A percentile compares a stretch with the other conserved stretches of the same genome.
phyloP scores from a whole-genome alignment of 768 basidiomycete genomes.

The Amanita fuliginea region DNA sequence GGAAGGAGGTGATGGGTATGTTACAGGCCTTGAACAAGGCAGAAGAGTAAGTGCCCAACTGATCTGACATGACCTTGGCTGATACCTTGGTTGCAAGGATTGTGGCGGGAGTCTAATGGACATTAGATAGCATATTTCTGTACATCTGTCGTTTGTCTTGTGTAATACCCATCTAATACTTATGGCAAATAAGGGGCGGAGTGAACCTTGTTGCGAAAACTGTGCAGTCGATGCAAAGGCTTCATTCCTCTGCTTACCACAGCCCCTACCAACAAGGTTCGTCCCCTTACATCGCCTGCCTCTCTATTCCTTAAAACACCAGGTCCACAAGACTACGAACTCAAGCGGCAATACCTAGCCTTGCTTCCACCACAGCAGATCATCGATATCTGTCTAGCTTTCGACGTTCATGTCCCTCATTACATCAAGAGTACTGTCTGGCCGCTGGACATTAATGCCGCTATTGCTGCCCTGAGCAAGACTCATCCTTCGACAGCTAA shows the following conservation, averaged over 20 bases:
- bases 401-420: constrained; percentile 57
- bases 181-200: constrained; percentile 4
- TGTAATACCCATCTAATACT: constrained; percentile 4
- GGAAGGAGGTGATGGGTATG: constrained; percentile 94
- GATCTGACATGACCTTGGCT: constrained; percentile 7
- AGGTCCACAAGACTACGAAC: constrained; percentile 40
- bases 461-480: constrained; percentile 44
- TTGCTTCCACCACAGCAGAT: constrained; percentile 60
- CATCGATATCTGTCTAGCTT: constrained; percentile 68
- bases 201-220: constrained; percentile 60
- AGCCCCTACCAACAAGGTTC: constrained; percentile 23
- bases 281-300: constrained; percentile 8
- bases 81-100: constrained; percentile 16
- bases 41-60: constrained; percentile 64
- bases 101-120: constrained; percentile 19
- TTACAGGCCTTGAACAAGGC: constrained; percentile 92
- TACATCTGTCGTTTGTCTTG: not conserved
- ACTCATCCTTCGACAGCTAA: constrained; percentile 11
- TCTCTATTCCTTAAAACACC: constrained; percentile 10
- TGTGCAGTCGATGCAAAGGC: constrained; percentile 61
- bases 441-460: constrained; percentile 59
- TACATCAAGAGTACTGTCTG: constrained; percentile 59
- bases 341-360: constrained; percentile 63
- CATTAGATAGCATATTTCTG: not conserved
- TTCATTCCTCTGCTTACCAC: constrained; percentile 18